These are phyloP conservation scores for Eutypella sp. DNA, from an alignment of 2,329 filamentous ascomycete species.

Conservation along the genomic window DNA sequence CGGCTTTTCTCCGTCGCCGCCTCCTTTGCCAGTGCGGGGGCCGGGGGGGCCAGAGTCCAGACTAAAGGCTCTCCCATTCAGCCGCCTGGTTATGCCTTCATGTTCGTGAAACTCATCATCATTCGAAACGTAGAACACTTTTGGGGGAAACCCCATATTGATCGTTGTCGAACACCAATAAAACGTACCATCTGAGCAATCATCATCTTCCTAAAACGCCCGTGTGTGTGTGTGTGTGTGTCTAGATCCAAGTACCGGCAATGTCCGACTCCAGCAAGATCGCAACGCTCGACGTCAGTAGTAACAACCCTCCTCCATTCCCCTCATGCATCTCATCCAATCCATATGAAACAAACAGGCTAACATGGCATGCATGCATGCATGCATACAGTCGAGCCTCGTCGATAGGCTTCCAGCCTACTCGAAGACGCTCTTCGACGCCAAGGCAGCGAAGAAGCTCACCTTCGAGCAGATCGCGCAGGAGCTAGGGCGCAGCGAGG, in stretches of 20 bases:
- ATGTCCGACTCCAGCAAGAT: conserved; percentile 21
- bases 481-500: conserved; percentile 71
- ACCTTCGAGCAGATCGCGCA: conserved; percentile 75
- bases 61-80: too few relatives aligned
- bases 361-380: conserved; percentile 8
- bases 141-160: too few relatives aligned
- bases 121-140: too few relatives aligned
- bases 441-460: conserved; percentile 70
- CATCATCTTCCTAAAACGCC: too few relatives aligned
- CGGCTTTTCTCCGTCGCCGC: conserved; percentile 28
- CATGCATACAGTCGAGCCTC: conserved; percentile 51
- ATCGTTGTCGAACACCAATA: too few relatives aligned
- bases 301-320: not conserved
- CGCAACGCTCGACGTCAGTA: conserved; percentile 25
- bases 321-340: too few relatives aligned
- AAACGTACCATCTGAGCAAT: too few relatives aligned
- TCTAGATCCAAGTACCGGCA: conserved; percentile 5
- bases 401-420: conserved; percentile 65
- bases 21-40: conserved; percentile 9
- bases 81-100: too few relatives aligned
- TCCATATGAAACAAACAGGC: too few relatives aligned
- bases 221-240: too few relatives aligned
- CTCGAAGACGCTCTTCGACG: conserved; percentile 70
- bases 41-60: conserved; percentile 3
- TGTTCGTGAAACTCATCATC: too few relatives aligned